phyloP scores from a whole-genome alignment of 768 basidiomycete species.

The Hypholoma fasciculare region DNA sequence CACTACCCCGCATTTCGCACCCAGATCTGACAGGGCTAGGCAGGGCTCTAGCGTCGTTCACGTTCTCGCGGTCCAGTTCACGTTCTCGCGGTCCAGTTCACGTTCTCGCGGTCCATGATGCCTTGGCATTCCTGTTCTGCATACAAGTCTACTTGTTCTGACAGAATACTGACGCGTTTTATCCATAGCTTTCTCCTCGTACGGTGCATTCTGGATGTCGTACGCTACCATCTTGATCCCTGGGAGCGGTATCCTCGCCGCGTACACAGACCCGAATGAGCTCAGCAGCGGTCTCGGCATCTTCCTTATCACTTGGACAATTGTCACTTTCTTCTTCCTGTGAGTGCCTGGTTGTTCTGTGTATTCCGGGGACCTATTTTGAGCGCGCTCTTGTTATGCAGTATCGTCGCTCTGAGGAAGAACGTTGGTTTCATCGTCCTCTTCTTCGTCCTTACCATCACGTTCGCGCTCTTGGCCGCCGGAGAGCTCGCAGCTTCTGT shows the following conservation, averaged over 20 bases:
- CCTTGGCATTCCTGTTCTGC: neutral
- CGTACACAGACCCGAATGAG: slow-evolving; percentile 46
- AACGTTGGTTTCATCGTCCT: slow-evolving; percentile 38
- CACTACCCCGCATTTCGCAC: slow-evolving; percentile 1
- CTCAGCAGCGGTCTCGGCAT: slow-evolving; percentile 64
- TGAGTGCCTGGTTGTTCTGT: slow-evolving; percentile 29
- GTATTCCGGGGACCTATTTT: neutral
- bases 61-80: too few species aligned
- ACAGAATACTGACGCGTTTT: neutral
- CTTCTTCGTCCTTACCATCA: slow-evolving; percentile 36
- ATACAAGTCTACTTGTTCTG: neutral
- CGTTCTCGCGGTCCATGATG: neutral
- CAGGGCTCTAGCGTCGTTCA: neutral
- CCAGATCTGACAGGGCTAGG: neutral
- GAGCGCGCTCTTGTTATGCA: slow-evolving; percentile 13
- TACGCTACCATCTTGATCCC: slow-evolving; percentile 76
- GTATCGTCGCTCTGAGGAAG: slow-evolving; percentile 40
- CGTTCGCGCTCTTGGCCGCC: slow-evolving; percentile 43
- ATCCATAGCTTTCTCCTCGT: slow-evolving; percentile 70
- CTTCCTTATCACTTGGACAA: slow-evolving; percentile 72
- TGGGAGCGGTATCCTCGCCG: slow-evolving; percentile 55
- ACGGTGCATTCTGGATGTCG: slow-evolving; percentile 89
- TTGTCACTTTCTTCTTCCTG: slow-evolving; percentile 71
- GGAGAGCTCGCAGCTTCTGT: slow-evolving; percentile 31
- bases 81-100: too few species aligned